Evolutionary conservation across 2,329 filamentous ascomycete species (phyloP), one percentile per base, ranked within the genome.

Genomic region (Ophiocordyceps sinensis): DNA sequence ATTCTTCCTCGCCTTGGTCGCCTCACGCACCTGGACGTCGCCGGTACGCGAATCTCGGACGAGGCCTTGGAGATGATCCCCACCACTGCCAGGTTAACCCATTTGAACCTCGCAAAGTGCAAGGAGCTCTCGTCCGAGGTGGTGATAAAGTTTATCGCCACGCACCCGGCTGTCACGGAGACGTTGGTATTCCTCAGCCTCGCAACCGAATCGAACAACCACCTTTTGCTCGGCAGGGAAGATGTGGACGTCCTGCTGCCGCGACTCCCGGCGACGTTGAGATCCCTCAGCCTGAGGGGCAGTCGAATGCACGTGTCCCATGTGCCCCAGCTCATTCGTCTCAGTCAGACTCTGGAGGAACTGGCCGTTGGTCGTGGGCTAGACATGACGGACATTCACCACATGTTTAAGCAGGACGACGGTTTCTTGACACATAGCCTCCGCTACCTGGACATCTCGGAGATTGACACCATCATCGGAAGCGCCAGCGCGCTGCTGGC

Each of bases 91-190:
- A 68, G 66, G 46, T 71, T 89, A 47, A 87, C 81, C 1, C 85
- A 91, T 55, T 65, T 91, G 41, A 88, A 86, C 53, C 63, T 91
- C 37, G 77, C 81, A 47, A 85, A 83, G 59, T 89, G 85, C 66
- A 77, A 75, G 40, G 70, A 76, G 41, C 67, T 91, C 41, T 75
- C 75, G 10, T 77, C 82, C 1, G 64, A 73, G 13, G 72, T 65
- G 9, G 74, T 89, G 14, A 75, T 86, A 45, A 68, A 79, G 43
- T 88, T 89, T 54, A 59, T 89, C 44, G 68, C 72, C 13, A 73
- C 71, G 26, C 84, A 89, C 53, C 80, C 82, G 2, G 79, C 84
- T 3, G 78, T 77, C 36, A 71, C 66, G 44, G 65, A 73, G 28
- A 67, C 65, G 3, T 66, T 91, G 23, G 70, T 82, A 28, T 86